Percentiles rank a stretch among this genome's conserved stretches.
These are phyloP conservation scores for Gossypium schwendimanii DNA, from an alignment of 441 rosid genomes.

Conservation along the genomic window DNA sequence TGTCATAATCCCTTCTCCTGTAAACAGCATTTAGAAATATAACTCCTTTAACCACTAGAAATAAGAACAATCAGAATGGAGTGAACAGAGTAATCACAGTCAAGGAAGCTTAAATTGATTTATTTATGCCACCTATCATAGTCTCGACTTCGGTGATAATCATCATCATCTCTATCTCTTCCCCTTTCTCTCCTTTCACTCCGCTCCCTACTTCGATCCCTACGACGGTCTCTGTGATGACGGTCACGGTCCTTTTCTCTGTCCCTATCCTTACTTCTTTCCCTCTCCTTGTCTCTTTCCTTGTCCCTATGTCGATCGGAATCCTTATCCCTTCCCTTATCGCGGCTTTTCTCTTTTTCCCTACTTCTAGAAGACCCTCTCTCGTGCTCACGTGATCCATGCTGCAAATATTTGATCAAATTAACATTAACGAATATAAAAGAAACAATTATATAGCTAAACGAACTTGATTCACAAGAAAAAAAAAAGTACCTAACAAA, in stretches of 20 bases:
- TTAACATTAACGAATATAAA: neutral
- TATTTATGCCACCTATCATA: constrained; percentile 47
- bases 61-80: neutral
- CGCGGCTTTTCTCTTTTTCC: constrained; percentile 53
- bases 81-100: neutral
- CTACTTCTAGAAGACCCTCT: constrained; percentile 57
- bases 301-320: constrained; percentile 43
- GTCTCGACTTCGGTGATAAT: constrained; percentile 44
- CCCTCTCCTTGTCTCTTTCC: constrained; percentile 26
- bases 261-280: constrained; percentile 28
- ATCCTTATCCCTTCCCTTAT: constrained; percentile 32
- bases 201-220: constrained; percentile 47
- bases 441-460: neutral
- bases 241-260: constrained; percentile 45
- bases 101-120: neutral
- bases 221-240: constrained; percentile 54
- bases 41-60: neutral
- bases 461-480: too few species aligned
- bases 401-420: constrained; percentile 33
- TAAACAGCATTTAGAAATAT: neutral
- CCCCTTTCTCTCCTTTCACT: constrained; percentile 37
- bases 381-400: constrained; percentile 49
- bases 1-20: constrained; percentile 70
- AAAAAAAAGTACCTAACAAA: too few species aligned
- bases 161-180: constrained; percentile 69